phyloP scores from a whole-genome alignment of 192 early-diverging fungal species.

The Jimgerdemannia lactiflua region DNA sequence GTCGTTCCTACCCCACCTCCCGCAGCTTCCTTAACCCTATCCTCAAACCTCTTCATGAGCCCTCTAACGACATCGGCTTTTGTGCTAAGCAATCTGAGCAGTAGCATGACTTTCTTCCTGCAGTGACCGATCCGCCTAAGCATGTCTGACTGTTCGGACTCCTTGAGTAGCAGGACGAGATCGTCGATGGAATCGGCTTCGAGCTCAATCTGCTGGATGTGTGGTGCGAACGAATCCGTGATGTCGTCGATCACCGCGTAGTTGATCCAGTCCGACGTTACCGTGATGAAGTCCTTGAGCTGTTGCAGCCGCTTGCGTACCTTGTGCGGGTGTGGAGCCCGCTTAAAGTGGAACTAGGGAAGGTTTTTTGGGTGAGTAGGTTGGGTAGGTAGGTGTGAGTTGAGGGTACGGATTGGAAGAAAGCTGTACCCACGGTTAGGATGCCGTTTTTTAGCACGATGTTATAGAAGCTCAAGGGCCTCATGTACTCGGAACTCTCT shows the following conservation, averaged over 20 bases:
- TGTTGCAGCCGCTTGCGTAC: constrained; percentile 85
- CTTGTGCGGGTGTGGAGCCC: constrained; percentile 76
- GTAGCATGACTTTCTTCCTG: constrained; percentile 67
- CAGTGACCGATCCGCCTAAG: constrained; percentile 70
- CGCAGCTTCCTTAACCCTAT: neutral
- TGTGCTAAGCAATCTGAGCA: constrained; percentile 63
- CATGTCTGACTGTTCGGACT: constrained; percentile 76
- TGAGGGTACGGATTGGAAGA: too few species aligned
- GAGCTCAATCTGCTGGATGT: constrained; percentile 83
- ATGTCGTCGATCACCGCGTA: constrained; percentile 96
- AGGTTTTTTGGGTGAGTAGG: neutral
- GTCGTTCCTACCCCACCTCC: neutral
- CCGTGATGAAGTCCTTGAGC: constrained; percentile 73
- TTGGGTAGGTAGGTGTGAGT: neutral
- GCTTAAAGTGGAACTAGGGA: constrained; percentile 75
- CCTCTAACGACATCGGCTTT: constrained; percentile 77
- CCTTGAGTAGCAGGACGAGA: constrained; percentile 86
- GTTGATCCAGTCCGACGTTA: constrained; percentile 95
- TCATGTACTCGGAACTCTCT: constrained; percentile 57
- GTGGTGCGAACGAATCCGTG: constrained; percentile 87
- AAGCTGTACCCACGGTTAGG: constrained; percentile 45
- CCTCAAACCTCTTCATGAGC: constrained; percentile 66
- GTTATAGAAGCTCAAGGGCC: constrained; percentile 65
- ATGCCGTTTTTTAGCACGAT: constrained; percentile 69
- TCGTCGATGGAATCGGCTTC: constrained; percentile 97